Base-by-base conservation (phyloP, 495 filamentous ascomycete genomes). In the Trichoderma parareesei region DNA sequence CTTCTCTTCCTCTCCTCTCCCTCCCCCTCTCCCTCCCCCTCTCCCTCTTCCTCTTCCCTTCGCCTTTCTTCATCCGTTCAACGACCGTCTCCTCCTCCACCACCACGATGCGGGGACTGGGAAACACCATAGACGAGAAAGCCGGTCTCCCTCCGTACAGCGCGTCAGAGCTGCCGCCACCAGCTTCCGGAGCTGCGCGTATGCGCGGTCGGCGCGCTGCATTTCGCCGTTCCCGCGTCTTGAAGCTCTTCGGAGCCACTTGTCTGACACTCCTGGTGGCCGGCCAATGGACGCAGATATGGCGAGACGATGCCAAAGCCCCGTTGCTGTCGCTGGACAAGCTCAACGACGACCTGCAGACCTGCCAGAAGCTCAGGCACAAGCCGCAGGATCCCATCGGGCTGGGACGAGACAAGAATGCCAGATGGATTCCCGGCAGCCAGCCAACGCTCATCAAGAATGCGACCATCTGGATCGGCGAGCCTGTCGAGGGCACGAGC, bases 381-480 rank as follows among this genome's bases (percentile, higher is more conserved):
- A 76, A 76, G 59, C 78, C 78, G 5, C 64, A 74, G 46, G 75
- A 82, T 62, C 79, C 77, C 6, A 74, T 75, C 48, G 79, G 79
- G 57, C 63, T 68, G 7, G 79, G 79, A 5, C 77, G 79, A 20
- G 75, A 77, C 38, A 73, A 74, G n/a, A 82, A 82, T 65, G 77
- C 75, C 35, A 77, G 79, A 13, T 80, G 79, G 67, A 67, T 79
- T 49, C 76, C 78, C 62, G 78, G 79, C 38, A 11, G 61, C 18
- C 71, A 74, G 20, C 77, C 79, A 9, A 82, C 79, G 0, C 69
- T 82, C n/a, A 77, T 83, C 63, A 77, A 73, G 64, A 83, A 85
- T 70, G 81, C 79, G 2, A 79, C 75, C 7, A 69, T 84, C 16
- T 85, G 82, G 76, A 70, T 82, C n/a, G 82, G 82, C 53, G 80